Evolutionary conservation across 2,329 filamentous ascomycete genomes (phyloP), one percentile per base, ranked within the genome.

Genomic region (Graphilbum sp.): DNA sequence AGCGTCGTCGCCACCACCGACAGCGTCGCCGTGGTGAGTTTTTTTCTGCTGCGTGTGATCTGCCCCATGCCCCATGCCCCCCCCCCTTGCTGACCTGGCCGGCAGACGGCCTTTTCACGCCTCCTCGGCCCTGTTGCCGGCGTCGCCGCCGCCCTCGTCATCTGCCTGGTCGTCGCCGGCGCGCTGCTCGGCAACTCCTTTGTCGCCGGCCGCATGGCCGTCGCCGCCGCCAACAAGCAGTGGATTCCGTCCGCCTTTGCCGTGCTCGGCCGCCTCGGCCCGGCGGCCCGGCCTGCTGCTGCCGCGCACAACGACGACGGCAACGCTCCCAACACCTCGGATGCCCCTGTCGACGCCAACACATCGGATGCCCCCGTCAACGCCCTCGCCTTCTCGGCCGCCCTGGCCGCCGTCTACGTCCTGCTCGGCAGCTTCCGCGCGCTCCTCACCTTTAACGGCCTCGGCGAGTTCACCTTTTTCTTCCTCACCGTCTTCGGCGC

Each of bases 101-200:
- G 11, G 4, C 45, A 74, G 60, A 73, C 72, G 5, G 72, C 60
- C 16, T 69, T 67, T 46, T 69, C 57, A 18, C 63, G 57, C 34
- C 64, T 77, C 2, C 49, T 77, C 2, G 73, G 73, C 2, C 59
- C 56, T 0, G 60, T 53, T 0, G 66, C 67, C 35, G 73, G 71
- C 4, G 61, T 73, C 30, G 43, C 66, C 0, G 63, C 72, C 2
- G 72, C 72, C 1, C 46, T 67, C 0, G 51, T 77, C 1, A 69
- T 78, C 31, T 74, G 69, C 43, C 52, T 75, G 0, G 72, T 75
- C 0, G 72, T 75, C 5, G 70, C 69, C 1, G 73, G 73, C 2
- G 74, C 73, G 1, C 57, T 78, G 0, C 64, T 75, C 0, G 69
- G 71, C 19, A 78, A 76, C 49, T 72, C 72, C 0, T 77, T 78